A percentile compares a stretch with the other conserved stretches of the same genome.
These are phyloP conservation scores for Colletotrichum destructivum DNA, from an alignment of 2,329 filamentous ascomycete genomes.

Conservation along the genomic window DNA sequence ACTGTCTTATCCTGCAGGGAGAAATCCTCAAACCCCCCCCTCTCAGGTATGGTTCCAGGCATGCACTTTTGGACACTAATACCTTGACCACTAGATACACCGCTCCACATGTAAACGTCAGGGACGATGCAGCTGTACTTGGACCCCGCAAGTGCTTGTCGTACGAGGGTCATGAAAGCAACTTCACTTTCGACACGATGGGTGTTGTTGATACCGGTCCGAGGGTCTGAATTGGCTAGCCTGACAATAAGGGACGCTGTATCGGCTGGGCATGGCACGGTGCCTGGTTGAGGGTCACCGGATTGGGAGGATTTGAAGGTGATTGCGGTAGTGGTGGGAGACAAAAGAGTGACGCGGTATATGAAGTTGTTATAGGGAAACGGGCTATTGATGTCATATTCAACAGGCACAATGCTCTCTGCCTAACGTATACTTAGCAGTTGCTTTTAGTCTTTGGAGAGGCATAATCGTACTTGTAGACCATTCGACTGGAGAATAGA, in stretches of 20 bases:
- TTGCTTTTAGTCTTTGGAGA: no score
- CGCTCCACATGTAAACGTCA: neutral
- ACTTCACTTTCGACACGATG: slow-evolving; percentile 4
- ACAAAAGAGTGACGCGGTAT: neutral
- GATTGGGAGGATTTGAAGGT: neutral
- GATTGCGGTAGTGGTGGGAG: neutral
- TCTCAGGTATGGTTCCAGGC: neutral
- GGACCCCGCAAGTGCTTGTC: slow-evolving; percentile 2
- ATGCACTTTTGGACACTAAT: neutral
- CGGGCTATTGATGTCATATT: no score
- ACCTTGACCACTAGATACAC: neutral
- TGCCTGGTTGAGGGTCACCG: neutral
- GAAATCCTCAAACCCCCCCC: neutral
- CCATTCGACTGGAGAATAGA: no score
- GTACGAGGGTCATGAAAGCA: slow-evolving; percentile 3
- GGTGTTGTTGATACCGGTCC: slow-evolving; percentile 10
- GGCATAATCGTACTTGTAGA: no score
- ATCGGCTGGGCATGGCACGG: neutral
- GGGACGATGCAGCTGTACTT: slow-evolving; percentile 1
- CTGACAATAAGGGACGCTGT: neutral
- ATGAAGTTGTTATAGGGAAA: no score
- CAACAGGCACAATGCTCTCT: no score
- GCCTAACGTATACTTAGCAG: no score
- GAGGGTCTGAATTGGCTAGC: neutral
- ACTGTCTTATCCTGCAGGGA: neutral